These are phyloP conservation scores for Elsinoe perseae DNA, from an alignment of 2,329 filamentous ascomycete genomes.

Conservation along the genomic window DNA sequence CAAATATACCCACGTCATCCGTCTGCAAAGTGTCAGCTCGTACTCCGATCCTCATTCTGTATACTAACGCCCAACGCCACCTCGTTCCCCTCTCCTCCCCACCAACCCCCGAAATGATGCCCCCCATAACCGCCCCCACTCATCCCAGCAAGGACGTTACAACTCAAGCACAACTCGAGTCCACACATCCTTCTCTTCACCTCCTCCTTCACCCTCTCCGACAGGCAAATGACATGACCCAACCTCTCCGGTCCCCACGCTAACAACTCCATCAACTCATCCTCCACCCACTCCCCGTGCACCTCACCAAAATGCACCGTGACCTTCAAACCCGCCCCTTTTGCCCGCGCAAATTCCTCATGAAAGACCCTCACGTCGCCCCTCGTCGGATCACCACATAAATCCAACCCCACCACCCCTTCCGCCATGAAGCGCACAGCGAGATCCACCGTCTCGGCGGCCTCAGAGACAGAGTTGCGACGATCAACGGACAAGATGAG, in stretches of 20 bases:
- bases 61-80: constrained; percentile 63
- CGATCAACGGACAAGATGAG: constrained; percentile 72
- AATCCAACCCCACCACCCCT: constrained; percentile 65
- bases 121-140: constrained; percentile 55
- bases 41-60: too few relatives aligned
- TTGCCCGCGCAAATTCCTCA: constrained; percentile 52
- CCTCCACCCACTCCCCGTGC: constrained; percentile 46
- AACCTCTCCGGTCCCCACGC: constrained; percentile 59
- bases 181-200: constrained; percentile 48
- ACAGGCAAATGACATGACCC: constrained; percentile 72
- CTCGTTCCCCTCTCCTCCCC: constrained; percentile 47
- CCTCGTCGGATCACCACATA: constrained; percentile 66
- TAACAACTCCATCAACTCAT: constrained; percentile 58
- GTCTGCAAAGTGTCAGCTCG: constrained; percentile 46
- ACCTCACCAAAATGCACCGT: constrained; percentile 76
- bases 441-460: constrained; percentile 56
- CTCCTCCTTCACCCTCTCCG: constrained; percentile 49
- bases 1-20: constrained; percentile 76
- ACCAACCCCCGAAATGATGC: constrained; percentile 74
- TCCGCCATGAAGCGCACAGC: constrained; percentile 47
- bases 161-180: constrained; percentile 70
- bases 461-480: constrained; percentile 51
- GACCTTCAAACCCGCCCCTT: constrained; percentile 48
- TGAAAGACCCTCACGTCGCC: constrained; percentile 55
- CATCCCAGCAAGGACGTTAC: constrained; percentile 72